Conservation (phyloP, 306 rosid species). For the Vigna angularis region DNA sequence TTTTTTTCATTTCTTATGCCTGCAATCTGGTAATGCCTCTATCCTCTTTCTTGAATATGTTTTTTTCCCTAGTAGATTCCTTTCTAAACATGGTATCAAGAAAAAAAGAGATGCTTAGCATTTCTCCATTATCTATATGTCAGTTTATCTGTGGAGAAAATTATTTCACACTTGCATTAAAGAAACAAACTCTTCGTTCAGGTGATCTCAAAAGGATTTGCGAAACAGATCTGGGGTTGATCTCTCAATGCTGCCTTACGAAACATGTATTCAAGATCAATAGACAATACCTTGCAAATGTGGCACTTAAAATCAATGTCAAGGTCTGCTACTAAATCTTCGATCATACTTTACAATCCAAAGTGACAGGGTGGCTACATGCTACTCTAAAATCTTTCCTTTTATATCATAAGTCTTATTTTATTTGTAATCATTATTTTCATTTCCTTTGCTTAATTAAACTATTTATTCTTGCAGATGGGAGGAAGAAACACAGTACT, state of each 20-base stretch:
- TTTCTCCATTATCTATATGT: background rate
- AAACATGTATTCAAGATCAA: constrained; percentile 66
- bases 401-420: background rate
- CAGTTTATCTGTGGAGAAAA: constrained; percentile 11
- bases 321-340: constrained; percentile 50
- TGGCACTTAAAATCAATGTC: constrained; percentile 68
- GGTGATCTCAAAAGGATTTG: constrained; percentile 83
- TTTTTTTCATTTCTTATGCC: background rate
- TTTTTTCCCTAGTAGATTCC: background rate
- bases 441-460: background rate
- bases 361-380: constrained; percentile 11
- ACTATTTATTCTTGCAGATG: constrained; percentile 45
- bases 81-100: background rate
- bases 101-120: background rate
- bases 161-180: constrained; percentile 20
- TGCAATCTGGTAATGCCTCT: background rate
- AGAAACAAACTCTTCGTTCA: constrained; percentile 38
- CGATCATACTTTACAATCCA: constrained; percentile 2
- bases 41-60: constrained; percentile 7
- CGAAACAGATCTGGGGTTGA: constrained; percentile 73
- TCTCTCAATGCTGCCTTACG: constrained; percentile 80
- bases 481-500: constrained; percentile 78
- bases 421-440: background rate
- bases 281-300: constrained; percentile 70
- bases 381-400: constrained; percentile 19